phyloP scores from a whole-genome alignment of 108 stramenopile genomes.

The Epipyxis sp. region DNA sequence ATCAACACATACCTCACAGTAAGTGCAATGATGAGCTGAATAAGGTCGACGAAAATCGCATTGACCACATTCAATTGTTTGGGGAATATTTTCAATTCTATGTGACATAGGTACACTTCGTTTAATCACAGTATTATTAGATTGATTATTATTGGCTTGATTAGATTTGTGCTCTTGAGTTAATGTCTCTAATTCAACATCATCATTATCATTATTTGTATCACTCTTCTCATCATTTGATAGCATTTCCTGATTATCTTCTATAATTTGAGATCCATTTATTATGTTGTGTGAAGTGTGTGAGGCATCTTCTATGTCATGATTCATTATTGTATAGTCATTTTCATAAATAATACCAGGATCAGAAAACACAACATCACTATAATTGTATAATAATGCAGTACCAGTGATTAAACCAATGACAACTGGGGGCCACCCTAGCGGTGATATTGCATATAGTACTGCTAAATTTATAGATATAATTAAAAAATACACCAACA shows the following conservation, averaged over 20 bases:
- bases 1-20: conserved; percentile 78
- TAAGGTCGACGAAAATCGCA: conserved; percentile 60
- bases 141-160: neutral
- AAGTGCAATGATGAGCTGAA: conserved; percentile 72
- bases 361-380: conserved; percentile 30
- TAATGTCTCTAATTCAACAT: no score
- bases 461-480: neutral
- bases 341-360: conserved; percentile 36
- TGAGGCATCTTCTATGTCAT: neutral
- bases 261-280: neutral
- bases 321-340: neutral
- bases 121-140: neutral
- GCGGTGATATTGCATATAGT: neutral
- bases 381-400: neutral
- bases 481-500: conserved; percentile 23
- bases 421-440: conserved; percentile 10
- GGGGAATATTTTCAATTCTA: neutral
- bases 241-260: neutral
- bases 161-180: neutral
- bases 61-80: conserved; percentile 17
- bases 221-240: no score
- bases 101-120: neutral
- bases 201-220: no score
- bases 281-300: neutral
- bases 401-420: neutral